Conservation (phyloP, 1,284 basidiomycete species). For the Sporisorium reilianum region DNA sequence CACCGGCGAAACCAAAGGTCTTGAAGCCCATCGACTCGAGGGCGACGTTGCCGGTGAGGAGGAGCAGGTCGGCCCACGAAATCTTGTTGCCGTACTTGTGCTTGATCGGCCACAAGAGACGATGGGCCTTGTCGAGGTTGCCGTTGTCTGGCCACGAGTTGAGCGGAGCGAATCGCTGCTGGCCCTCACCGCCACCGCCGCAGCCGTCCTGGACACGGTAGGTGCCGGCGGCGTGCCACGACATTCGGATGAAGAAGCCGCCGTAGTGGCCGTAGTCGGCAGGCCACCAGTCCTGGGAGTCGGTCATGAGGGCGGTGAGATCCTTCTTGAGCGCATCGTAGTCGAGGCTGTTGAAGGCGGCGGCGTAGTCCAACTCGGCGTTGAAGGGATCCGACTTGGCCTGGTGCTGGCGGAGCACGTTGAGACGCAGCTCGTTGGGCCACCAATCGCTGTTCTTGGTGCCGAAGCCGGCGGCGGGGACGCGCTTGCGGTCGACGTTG, state of each 20-base stretch:
- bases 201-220: conserved; percentile 49
- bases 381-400: conserved; percentile 36
- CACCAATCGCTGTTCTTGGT: conserved; percentile 46
- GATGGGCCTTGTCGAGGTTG: conserved; percentile 46
- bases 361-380: conserved; percentile 38
- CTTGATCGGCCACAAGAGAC: conserved; percentile 50
- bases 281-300: conserved; percentile 48
- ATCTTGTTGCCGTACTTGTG: conserved; percentile 51
- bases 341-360: conserved; percentile 45
- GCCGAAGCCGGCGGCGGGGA: conserved; percentile 34
- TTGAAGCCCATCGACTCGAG: conserved; percentile 52
- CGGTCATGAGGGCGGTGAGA: conserved; percentile 35
- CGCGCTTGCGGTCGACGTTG: conserved; percentile 39
- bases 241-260: conserved; percentile 44
- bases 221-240: conserved; percentile 48
- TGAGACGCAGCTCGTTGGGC: conserved; percentile 39
- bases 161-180: conserved; percentile 47
- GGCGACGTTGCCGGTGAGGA: conserved; percentile 42
- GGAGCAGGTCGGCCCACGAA: conserved; percentile 41
- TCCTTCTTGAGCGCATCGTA: conserved; percentile 48
- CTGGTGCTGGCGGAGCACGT: conserved; percentile 46
- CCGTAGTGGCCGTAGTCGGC: conserved; percentile 50
- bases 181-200: conserved; percentile 44
- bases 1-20: conserved; percentile 47
- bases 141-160: conserved; percentile 52